Percentiles rank a stretch among this genome's conserved stretches.
These are phyloP conservation scores for Diaporthe capsici DNA, from an alignment of 2,329 filamentous ascomycete genomes.

Conservation along the genomic window DNA sequence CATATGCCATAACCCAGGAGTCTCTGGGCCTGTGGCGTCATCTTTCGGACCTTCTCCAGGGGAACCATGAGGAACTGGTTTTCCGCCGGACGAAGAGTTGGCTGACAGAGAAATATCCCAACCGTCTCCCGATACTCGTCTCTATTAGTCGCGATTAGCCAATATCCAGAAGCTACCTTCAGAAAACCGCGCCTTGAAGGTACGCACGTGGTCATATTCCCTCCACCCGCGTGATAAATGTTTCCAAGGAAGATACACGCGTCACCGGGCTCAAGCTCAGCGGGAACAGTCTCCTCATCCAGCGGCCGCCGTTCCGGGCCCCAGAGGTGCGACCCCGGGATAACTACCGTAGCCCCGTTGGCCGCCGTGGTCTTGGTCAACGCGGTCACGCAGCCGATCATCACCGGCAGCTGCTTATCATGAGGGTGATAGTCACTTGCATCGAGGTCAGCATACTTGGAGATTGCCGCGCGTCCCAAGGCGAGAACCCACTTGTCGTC, in stretches of 20 bases:
- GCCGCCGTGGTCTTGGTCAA: conserved; percentile 17
- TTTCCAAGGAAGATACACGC: conserved; percentile 10
- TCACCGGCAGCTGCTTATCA: conserved; percentile 7
- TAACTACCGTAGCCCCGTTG: neutral
- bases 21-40: conserved; percentile 14
- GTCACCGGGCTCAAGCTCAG: conserved; percentile 21
- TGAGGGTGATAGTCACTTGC: conserved; percentile 7
- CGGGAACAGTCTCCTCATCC: neutral
- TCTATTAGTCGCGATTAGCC: neutral
- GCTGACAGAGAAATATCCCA: conserved; percentile 9
- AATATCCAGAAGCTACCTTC: neutral
- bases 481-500: neutral
- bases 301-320: neutral
- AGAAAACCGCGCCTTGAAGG: neutral
- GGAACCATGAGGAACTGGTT: conserved; percentile 27
- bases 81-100: conserved; percentile 8
- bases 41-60: neutral
- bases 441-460: neutral
- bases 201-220: conserved; percentile 2
- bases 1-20: conserved; percentile 3
- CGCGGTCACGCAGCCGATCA: conserved; percentile 10
- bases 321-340: conserved; percentile 13
- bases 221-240: neutral
- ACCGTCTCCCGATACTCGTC: conserved; percentile 18
- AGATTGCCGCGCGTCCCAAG: too few relatives aligned